Evolutionary conservation across 2,329 filamentous ascomycete species (phyloP), one percentile per base, ranked within the genome.

Genomic region (Stagonosporopsis chrysanthemi): DNA sequence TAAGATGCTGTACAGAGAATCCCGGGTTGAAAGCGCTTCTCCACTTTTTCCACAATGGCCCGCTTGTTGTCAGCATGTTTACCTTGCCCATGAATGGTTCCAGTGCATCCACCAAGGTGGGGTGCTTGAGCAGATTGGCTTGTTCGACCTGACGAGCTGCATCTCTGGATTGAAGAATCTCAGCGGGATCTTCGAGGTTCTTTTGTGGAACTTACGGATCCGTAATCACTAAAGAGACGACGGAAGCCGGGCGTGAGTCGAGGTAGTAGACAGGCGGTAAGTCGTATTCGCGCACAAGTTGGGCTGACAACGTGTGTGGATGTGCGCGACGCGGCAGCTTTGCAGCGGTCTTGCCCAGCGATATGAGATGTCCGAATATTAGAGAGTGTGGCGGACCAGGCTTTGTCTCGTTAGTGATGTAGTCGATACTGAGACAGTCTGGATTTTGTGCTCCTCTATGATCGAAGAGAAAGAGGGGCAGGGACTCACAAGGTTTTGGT

Each of bases 11-110:
- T 15, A 69, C 58, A 0, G 70, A 68, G 50, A 80, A 80, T 3
- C 76, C 77, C 4, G 78, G 77, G 46, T 79, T 80, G 71, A 81
- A 81, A 12, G 6, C 72, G 28, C 62, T 63, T 42, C 79, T 69
- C 78, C 78, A 79, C 52, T 73, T 76, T 65, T 80, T 81, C 79
- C 79, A 80, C 15, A 64, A 50, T 6, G 69, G 56, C 1, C 77
- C 78, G 24, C 79, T 74, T 31, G 69, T 70, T 7, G 65, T 67
- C 1, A 80, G 64, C 9, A 81, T 64, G 56, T 78, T 77, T 19
- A 31, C 29, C 11, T 31, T 31, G 12, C 29, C 9, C 29, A 31
- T 14, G 26, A 31, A 31, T 31, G 29, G 29, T 14, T 14, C 29
- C 29, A 31, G 12, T 4, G 29, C 29, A 12, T 31, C 29, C 29